Evolutionary conservation across 2,329 filamentous ascomycete species (phyloP).

Genomic region (Ophiocordyceps australis): DNA sequence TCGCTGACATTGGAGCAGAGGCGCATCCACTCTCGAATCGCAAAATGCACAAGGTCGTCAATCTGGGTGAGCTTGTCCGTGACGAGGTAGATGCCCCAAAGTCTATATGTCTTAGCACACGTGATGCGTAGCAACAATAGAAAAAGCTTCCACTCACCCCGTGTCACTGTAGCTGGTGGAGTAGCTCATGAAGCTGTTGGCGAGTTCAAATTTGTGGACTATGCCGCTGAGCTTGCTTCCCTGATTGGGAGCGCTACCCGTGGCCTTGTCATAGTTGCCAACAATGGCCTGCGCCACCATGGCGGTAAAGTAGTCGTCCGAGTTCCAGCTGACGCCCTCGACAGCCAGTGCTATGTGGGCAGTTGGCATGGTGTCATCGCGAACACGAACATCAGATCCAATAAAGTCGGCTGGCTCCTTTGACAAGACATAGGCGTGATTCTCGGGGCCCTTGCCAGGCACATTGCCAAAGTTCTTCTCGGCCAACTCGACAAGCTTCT

Average conservation of each 20-base stretch:
- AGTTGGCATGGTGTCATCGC: slow-evolving; percentile 88
- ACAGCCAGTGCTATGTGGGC: slow-evolving; percentile 98
- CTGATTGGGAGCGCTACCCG: slow-evolving; percentile 93
- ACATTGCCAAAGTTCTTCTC: slow-evolving; percentile 86
- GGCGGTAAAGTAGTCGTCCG: slow-evolving; percentile 97
- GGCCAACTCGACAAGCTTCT: slow-evolving; percentile 84
- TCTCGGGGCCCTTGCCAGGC: slow-evolving; percentile 57
- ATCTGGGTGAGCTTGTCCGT: slow-evolving; percentile 74
- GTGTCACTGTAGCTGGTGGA: slow-evolving; percentile 99
- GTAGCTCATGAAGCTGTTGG: slow-evolving; percentile 99
- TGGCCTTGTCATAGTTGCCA: slow-evolving; percentile 98
- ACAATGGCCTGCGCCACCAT: slow-evolving; percentile 96
- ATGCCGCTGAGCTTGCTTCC: slow-evolving; percentile 96
- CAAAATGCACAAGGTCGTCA: slow-evolving; percentile 95
- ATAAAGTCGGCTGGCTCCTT: slow-evolving; percentile 91
- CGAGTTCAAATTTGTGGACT: slow-evolving; percentile 84
- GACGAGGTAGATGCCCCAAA: slow-evolving; percentile 98
- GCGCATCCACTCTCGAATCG: slow-evolving; percentile 94
- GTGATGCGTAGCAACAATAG: too few relatives aligned
- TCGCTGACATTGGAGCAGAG: slow-evolving; percentile 75
- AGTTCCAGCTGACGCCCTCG: slow-evolving; percentile 99
- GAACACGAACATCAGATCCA: slow-evolving; percentile 86
- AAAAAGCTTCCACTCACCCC: slow-evolving; percentile 42
- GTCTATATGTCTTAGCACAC: slow-evolving; percentile 33
- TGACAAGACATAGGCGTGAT: slow-evolving; percentile 55